Evolutionary conservation across 768 basidiomycete species (phyloP).

Genomic region (Basidioascus undulatus): DNA sequence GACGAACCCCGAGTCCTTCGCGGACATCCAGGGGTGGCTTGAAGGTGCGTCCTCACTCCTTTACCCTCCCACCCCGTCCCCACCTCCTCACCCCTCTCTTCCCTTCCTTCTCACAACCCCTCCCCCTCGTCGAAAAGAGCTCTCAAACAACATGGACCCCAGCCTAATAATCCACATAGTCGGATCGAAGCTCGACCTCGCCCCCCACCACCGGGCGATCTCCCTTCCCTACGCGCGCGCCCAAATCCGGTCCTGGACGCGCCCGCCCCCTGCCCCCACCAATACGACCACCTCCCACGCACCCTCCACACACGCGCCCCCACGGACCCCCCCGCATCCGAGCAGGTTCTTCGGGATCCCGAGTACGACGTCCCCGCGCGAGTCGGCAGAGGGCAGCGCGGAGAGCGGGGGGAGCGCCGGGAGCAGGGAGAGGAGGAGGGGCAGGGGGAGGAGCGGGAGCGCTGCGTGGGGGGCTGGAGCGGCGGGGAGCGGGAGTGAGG

Average conservation of each 20-base stretch:
- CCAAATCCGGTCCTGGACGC: constrained; percentile 67
- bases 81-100: background rate
- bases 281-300: background rate
- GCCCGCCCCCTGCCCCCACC: background rate
- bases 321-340: background rate
- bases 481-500: constrained; percentile 41
- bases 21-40: constrained; percentile 71
- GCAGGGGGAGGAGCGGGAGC: background rate
- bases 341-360: background rate
- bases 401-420: too few species aligned
- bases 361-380: background rate
- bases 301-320: background rate
- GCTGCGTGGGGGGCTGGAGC: constrained; percentile 31
- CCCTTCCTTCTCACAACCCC: too few species aligned
- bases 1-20: constrained; percentile 65
- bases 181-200: constrained; percentile 40
- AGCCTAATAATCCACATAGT: constrained; percentile 88
- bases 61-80: background rate
- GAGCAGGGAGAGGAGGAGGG: background rate
- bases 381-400: constrained; percentile 1
- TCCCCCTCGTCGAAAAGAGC: constrained; percentile 11
- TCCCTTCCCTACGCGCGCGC: constrained; percentile 51
- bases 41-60: constrained; percentile 31
- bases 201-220: constrained; percentile 8
- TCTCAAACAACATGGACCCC: constrained; percentile 14